Base-by-base conservation (phyloP, 345 rosid species). In the Arabidopsis thaliana region DNA sequence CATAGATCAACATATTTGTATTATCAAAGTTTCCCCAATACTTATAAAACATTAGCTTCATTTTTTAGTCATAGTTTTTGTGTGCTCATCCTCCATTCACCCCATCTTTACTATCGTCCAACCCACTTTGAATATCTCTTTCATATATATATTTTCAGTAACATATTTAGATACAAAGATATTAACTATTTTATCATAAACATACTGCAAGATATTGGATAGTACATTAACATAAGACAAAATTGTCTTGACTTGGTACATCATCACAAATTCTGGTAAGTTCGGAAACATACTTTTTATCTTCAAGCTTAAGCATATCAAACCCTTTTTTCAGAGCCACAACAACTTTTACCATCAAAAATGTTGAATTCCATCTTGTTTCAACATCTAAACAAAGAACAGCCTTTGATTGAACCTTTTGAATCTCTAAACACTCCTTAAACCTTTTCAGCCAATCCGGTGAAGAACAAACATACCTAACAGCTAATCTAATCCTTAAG, bases 91-190 rank as follows among this genome's bases (percentile, higher is more conserved):
- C 2, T 30, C 52, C 60, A 41, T 37, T 6, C 8, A n/a, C 1
- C n/a, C 40, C 64, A 56, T 69, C 52, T 69, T 41, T 1, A 22
- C 3, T 13, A 68, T 55, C 20, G 38, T 69, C 52, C 28, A 69
- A 0, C 65, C 46, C 10, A 59, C 65, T 23, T 45, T 11, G 0
- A 58, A 58, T 20, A 57, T 57, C 13, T 57, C 56, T 32, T 70
- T 56, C 65, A 58, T 44, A 34, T 57, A 34, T 57, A 58, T 22
- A 7, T 57, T 32, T 0, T n/a, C 9, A 20, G 14, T 56, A 13
- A 67, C 11, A 32, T 70, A 69, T 57, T 58, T 57, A 10, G 74
- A 69, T 0, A 65, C 23, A 44, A 1, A 58, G 7, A 46, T 58
- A 2, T 46, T 70, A 11, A 58, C 2, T 4, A 34, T 70, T 5